These are phyloP conservation scores for Podaxis sp. DNA, from an alignment of 768 basidiomycete species.

Conservation along the genomic window DNA sequence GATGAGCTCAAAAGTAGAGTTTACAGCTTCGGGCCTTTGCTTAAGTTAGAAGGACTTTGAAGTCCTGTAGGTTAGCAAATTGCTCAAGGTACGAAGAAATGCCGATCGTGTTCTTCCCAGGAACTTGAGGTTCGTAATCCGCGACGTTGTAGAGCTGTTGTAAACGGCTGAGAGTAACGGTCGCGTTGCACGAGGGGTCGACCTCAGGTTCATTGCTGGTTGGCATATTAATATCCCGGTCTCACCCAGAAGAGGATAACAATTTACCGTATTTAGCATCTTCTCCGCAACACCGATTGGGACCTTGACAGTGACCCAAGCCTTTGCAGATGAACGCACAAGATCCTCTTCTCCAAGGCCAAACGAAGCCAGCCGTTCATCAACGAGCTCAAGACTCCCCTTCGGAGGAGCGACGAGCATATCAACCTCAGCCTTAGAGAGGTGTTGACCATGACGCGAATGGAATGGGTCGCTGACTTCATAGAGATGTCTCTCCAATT, in stretches of 20 bases:
- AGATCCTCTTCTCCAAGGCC: slow-evolving; percentile 46
- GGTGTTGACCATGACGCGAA: slow-evolving; percentile 46
- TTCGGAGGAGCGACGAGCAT: slow-evolving; percentile 53
- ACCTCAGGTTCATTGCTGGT: slow-evolving; percentile 21
- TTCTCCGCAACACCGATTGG: slow-evolving; percentile 58
- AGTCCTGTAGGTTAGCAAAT: slow-evolving; percentile 49
- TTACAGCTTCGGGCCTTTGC: slow-evolving; percentile 43
- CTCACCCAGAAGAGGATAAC: not conserved
- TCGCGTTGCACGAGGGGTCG: slow-evolving; percentile 33
- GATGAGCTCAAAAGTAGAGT: slow-evolving; percentile 46
- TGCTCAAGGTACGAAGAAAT: slow-evolving; percentile 51
- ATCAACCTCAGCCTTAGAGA: slow-evolving; percentile 66
- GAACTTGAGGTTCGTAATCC: slow-evolving; percentile 37
- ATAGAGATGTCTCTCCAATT: slow-evolving; percentile 47
- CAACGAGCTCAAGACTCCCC: slow-evolving; percentile 47
- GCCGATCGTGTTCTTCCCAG: slow-evolving; percentile 45
- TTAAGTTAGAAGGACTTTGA: slow-evolving; percentile 45
- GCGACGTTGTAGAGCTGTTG: slow-evolving; percentile 52
- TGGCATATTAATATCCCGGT: not conserved
- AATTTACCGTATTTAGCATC: slow-evolving; percentile 65
- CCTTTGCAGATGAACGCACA: slow-evolving; percentile 56
- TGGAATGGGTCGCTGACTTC: slow-evolving; percentile 58
- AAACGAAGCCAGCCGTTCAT: slow-evolving; percentile 57
- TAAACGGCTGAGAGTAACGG: slow-evolving; percentile 50
- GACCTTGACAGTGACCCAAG: slow-evolving; percentile 62